Base-by-base conservation (phyloP, 805 yeast genomes). In the Kregervanrija pseudodelftensis region DNA sequence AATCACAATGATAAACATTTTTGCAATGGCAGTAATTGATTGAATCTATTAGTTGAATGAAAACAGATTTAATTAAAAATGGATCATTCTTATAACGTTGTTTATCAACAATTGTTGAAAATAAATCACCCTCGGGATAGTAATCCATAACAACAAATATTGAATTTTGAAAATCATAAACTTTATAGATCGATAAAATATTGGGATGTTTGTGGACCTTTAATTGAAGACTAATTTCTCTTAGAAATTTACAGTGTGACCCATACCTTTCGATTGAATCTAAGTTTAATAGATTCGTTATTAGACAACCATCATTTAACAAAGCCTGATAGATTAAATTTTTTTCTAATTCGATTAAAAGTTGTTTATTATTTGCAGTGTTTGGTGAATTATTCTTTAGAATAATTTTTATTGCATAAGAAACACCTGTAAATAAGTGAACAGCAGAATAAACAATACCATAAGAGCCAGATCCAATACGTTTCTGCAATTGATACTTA, bases 1-100 rank as follows among this genome's bases (percentile, higher is more conserved):
- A 78, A 65, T 90, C 98, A 59, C 97, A 85, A 61, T 90, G 98
- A 61, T 81, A 91, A 33, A 91, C 79, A n/a, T 85, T 82, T 49
- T 76, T 77, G 2, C 82, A 72, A 63, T 91, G 97, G 57, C 95
- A 85, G 66, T 82, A 85, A 49, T 79, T 77, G 43, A 90, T 74
- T 3, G 90, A 96, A 49, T 89, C 85, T 37, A 91, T 70, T 61
- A 93, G 74, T 65, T 93, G 97, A 36, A 74, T 57, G 56, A 85
- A 83, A 51, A 75, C 82, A 48, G 70, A 72, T 59, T 77, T 80
- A 58, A 75, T 73, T 48, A 68, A 59, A 12, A 56, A 57, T 7
- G 78, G 79, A 48, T 77, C 75, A 37, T 73, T 66, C 43, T 68
- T 64, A 52, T 86, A 87, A 40, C 77, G 70, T 53, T 79, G 76